Percentiles rank a stretch among this genome's conserved stretches.
These are phyloP conservation scores for Pyrenula aspistea DNA, from an alignment of 495 filamentous ascomycete genomes.

Conservation along the genomic window DNA sequence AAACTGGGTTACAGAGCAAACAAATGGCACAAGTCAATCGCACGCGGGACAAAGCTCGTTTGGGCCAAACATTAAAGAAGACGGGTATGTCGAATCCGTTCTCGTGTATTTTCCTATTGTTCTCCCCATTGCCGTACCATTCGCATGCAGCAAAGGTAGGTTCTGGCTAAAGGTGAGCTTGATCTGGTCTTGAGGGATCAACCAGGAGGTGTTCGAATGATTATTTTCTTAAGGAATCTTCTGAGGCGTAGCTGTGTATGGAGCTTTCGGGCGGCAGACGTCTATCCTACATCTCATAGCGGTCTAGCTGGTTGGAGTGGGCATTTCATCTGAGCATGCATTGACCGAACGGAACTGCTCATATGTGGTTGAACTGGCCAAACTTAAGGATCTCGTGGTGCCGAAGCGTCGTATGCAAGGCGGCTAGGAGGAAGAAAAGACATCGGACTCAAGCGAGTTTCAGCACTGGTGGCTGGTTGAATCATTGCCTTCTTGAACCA, in stretches of 20 bases:
- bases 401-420: not conserved
- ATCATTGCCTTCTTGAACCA: not conserved
- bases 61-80: conserved; percentile 81
- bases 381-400: not conserved
- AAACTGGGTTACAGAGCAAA: not conserved
- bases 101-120: conserved; percentile 11
- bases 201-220: not conserved
- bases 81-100: conserved; percentile 70
- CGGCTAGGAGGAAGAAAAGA: not conserved
- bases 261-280: too few species aligned
- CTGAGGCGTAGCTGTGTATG: too few species aligned
- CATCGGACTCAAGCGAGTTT: not conserved
- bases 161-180: not conserved
- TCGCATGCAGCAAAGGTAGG: not conserved
- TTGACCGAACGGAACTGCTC: too few species aligned
- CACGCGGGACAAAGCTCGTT: conserved; percentile 14
- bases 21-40: not conserved
- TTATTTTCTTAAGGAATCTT: too few species aligned
- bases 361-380: not conserved
- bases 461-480: not conserved
- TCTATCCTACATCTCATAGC: not conserved
- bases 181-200: not conserved
- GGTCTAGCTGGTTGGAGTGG: not conserved
- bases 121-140: conserved; percentile 12
- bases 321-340: not conserved